Evolutionary conservation across 768 basidiomycete species (phyloP), one percentile per base, ranked within the genome.

Genomic region (Boletus sensibilis): DNA sequence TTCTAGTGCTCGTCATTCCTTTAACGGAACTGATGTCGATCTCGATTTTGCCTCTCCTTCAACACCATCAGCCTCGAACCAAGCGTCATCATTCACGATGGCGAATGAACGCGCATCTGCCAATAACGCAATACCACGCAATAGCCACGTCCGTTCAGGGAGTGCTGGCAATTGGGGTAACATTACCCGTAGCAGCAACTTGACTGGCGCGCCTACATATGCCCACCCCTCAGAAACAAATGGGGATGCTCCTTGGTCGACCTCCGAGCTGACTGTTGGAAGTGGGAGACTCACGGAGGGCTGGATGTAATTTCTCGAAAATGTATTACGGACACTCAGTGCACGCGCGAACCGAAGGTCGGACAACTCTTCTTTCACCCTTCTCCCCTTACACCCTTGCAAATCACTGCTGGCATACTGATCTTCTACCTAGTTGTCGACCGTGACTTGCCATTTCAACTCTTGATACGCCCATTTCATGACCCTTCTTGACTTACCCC

Each of bases 161-260:
- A 91, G 89, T 69, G 87, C 86, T 27, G 88, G 88, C 33, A 91
- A 90, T 68, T 91, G 90, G 90, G 86, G 78, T 41, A 82, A 74
- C 64, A 77, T 88, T 62, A 68, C 82, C 27, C 81, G 85, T 47
- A 80, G 76, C 68, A 80, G 73, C 65, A 79, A 78, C 66, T 73
- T 85, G 50, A 72, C 74, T 50, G 74, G 76, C 56, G 75, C 77
- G 37, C 73, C 76, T n/a, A 67, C 82, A 38, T 83, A 82, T 62
- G 77, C 83, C 13, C 81, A 82, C 55, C 77, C 80, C 38, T 75
- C 84, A 9, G 85, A 82, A 64, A 80, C 82, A 5, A 67, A 61
- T 20, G 65, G 81, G 59, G 82, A 78, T 67, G 78, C 80, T 8
- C 81, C 85, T 21, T 89, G 87, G 87, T 74, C 79, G 7, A 75